Evolutionary conservation across 2,329 filamentous ascomycete species (phyloP), one percentile per base, ranked within the genome.

Genomic region (Akanthomyces muscarius): DNA sequence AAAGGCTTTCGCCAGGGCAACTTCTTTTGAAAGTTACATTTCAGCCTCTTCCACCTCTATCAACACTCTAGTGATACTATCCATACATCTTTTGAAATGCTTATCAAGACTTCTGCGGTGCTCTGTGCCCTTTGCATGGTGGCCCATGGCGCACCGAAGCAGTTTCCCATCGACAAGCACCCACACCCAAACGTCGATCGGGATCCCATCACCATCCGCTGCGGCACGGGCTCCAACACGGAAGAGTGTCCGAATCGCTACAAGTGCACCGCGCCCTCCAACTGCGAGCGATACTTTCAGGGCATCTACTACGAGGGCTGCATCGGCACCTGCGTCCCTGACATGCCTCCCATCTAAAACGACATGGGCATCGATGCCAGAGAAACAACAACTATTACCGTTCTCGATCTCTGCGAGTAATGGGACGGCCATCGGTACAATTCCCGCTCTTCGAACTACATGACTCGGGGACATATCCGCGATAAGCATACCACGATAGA

Each of bases 241-340:
- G 44, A 63, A 42, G 38, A 18, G 30, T 63, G 62, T 18, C 62
- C 62, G 18, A 28, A 23, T 11, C 23, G 30, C 28, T 63, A 42
- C 48, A 63, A 53, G 41, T 63, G 62, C 48, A 63, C 62, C 28
- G 62, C 62, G 30, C 62, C 55, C 23, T 21, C 48, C 28, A 44
- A 63, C 55, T 63, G 62, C 48, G 55, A 58, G 30, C 36, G 54
- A 10, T 63, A 47, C 62, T 47, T 53, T 13, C 44, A 54, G 14
- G 62, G 62, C 28, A 48, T 63, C 38, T 54, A 53, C 62, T 63
- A 63, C n/a, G 62, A 63, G 42, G 54, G 54, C 28, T 63, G 62
- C 41, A 59, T 58, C 23, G 62, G 62, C 55, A 25, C 55, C 38
- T 63, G 62, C 42, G 62, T 63, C 23, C 62, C 62, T 8, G 55